These are phyloP conservation scores for Entomophthora muscae DNA, from an alignment of 371 early-diverging fungal species.

Conservation along the genomic window DNA sequence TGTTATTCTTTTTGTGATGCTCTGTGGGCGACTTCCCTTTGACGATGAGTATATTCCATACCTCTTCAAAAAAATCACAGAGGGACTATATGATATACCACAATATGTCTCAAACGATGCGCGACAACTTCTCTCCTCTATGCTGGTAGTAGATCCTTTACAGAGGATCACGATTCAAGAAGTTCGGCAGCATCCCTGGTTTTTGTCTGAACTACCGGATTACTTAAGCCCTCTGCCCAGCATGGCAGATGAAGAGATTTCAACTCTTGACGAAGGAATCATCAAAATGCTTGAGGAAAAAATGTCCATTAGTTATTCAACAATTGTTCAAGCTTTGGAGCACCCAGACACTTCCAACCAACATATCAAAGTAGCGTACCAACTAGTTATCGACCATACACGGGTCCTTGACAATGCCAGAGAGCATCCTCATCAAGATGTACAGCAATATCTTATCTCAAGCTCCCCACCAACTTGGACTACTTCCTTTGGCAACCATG, in stretches of 20 bases:
- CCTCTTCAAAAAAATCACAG: constrained; percentile 85
- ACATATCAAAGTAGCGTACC: constrained; percentile 86
- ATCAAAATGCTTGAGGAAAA: constrained; percentile 64
- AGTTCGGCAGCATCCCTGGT: constrained; percentile 81
- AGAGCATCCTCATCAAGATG: constrained; percentile 4
- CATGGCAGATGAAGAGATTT: constrained; percentile 37
- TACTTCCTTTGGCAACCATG: neutral
- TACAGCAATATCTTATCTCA: neutral
- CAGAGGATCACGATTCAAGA: constrained; percentile 83
- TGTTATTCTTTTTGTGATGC: constrained; percentile 97
- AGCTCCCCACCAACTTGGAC: constrained; percentile 3
- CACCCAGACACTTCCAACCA: constrained; percentile 51
- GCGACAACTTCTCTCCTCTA: constrained; percentile 61
- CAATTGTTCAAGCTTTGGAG: constrained; percentile 47
- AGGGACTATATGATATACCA: constrained; percentile 80
- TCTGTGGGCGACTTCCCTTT: constrained; percentile 97
- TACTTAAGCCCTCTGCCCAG: constrained; percentile 64
- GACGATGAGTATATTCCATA: constrained; percentile 97
- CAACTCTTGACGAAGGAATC: constrained; percentile 51
- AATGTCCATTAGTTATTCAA: constrained; percentile 53
- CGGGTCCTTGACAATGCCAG: constrained; percentile 50
- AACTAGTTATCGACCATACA: constrained; percentile 70
- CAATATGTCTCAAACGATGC: constrained; percentile 68
- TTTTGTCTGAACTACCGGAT: constrained; percentile 69
- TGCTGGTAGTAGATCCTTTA: constrained; percentile 92